phyloP scores from a whole-genome alignment of 805 yeast species.

The Ascoidea tarda region DNA sequence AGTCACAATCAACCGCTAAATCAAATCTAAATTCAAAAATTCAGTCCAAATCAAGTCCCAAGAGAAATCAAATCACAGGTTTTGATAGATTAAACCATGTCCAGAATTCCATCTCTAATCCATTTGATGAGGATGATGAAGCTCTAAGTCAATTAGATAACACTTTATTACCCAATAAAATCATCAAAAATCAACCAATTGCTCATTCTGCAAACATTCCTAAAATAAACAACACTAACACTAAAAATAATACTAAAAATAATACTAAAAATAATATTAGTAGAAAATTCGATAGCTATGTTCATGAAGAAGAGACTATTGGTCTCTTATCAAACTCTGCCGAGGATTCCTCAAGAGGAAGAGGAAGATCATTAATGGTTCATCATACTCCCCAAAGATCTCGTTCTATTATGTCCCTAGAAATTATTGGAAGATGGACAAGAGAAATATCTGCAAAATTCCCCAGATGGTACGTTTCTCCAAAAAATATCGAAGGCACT shows the following conservation, averaged over 20 bases:
- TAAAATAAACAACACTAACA: not conserved
- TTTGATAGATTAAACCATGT: not conserved
- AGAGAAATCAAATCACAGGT: not conserved
- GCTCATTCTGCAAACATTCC: not conserved
- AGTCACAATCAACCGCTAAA: not conserved
- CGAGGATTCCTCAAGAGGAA: not conserved
- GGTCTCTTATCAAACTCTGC: not conserved
- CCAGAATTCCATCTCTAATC: not conserved
- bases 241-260: too few species aligned
- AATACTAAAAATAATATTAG: too few species aligned
- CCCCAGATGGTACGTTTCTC: constrained; percentile 15
- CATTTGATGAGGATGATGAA: not conserved
- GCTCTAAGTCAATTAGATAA: not conserved
- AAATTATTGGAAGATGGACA: constrained; percentile 14
- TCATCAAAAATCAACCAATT: not conserved
- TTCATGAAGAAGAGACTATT: not conserved
- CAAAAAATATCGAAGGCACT: constrained; percentile 10
- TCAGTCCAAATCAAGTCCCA: not conserved
- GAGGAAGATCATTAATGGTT: not conserved
- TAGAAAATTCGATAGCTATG: not conserved
- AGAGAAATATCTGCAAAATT: constrained; percentile 10
- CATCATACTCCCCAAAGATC: constrained; percentile 6
- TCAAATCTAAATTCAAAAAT: not conserved
- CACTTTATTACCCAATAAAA: not conserved
- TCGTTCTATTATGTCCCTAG: constrained; percentile 14